Conservation (phyloP, 805 yeast genomes). For the Torulaspora microellipsoides region DNA sequence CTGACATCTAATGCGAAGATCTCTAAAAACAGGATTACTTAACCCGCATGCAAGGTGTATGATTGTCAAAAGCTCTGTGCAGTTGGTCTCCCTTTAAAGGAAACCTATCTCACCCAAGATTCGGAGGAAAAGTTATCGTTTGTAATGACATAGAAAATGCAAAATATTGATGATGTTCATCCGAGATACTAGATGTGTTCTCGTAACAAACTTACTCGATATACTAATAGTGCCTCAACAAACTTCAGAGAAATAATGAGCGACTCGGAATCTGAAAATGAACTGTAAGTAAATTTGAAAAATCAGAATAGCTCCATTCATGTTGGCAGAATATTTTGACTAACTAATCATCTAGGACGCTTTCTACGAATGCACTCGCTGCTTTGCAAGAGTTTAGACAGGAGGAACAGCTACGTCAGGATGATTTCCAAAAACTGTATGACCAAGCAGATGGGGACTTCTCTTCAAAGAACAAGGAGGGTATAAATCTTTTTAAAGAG, state of each 20-base stretch:
- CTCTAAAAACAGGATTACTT: too few relatives aligned
- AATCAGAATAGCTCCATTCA: not conserved
- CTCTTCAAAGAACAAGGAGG: slow-evolving; percentile 35
- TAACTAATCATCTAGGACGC: slow-evolving; percentile 12
- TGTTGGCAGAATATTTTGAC: not conserved
- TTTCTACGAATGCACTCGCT: slow-evolving; percentile 48
- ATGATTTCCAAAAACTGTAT: slow-evolving; percentile 51
- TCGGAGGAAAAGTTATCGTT: too few relatives aligned
- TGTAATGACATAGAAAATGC: too few relatives aligned
- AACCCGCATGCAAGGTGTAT: too few relatives aligned
- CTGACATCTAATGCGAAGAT: not conserved
- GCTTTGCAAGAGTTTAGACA: slow-evolving; percentile 58
- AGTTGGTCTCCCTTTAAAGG: too few relatives aligned
- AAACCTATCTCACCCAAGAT: too few relatives aligned
- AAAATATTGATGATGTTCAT: too few relatives aligned
- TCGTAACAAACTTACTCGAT: too few relatives aligned
- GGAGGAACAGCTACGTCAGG: slow-evolving; percentile 56
- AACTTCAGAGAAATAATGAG: slow-evolving; percentile 9
- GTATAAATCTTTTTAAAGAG: slow-evolving; percentile 75
- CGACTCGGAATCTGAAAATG: slow-evolving; percentile 26
- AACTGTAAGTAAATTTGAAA: slow-evolving; percentile 14
- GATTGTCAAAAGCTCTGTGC: too few relatives aligned
- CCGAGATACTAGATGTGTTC: too few relatives aligned
- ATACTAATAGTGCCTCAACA: not conserved
- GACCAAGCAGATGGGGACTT: slow-evolving; percentile 51